Conservation (phyloP, 2,329 filamentous ascomycete species). For the Pseudogymnoascus sp. region DNA sequence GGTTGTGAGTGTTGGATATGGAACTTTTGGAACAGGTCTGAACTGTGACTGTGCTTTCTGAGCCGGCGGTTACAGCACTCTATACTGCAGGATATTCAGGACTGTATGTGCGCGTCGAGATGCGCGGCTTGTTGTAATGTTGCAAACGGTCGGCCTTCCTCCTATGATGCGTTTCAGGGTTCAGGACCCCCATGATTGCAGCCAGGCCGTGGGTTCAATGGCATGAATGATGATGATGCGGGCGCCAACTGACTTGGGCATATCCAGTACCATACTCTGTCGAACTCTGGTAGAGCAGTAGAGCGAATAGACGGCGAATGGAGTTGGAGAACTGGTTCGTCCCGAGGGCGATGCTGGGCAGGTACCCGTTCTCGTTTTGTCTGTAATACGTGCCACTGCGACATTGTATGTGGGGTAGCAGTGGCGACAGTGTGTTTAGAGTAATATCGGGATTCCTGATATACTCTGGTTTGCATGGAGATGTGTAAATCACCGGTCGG, state of each 20-base stretch:
- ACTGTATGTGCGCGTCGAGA: background rate
- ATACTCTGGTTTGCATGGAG: background rate
- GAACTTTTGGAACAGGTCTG: background rate
- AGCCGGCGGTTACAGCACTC: background rate
- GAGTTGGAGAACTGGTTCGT: background rate
- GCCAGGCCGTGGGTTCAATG: background rate
- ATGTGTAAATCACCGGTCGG: background rate
- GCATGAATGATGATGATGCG: background rate
- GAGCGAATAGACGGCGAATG: background rate
- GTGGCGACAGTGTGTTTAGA: background rate
- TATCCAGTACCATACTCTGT: background rate
- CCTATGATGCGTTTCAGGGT: background rate
- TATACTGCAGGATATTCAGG: background rate
- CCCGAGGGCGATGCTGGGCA: background rate
- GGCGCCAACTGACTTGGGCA: background rate
- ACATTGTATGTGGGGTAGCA: background rate
- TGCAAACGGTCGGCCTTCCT: background rate
- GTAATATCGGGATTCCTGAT: background rate
- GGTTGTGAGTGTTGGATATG: too few species aligned
- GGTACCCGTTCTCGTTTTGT: background rate
- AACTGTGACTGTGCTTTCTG: background rate
- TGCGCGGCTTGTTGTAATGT: background rate
- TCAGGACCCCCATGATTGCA: background rate
- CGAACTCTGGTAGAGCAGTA: background rate
- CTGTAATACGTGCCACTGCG: background rate